Base-by-base conservation (phyloP, 2,329 filamentous ascomycete genomes). In the Aspergillus ruber region DNA sequence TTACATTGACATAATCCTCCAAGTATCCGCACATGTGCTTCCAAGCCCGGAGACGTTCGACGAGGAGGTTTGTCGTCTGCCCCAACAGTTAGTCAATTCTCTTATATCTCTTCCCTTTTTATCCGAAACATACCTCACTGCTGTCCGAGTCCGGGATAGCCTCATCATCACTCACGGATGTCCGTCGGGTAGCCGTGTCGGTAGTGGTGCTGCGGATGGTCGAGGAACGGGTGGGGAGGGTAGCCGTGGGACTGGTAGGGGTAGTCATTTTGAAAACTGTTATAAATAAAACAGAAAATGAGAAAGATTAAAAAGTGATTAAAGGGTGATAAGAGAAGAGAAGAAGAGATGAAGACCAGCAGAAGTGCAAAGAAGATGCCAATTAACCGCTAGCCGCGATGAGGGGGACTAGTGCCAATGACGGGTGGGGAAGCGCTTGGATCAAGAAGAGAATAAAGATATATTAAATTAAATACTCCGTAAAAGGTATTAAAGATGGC, bases 11-110 rank as follows among this genome's bases (percentile, higher is more conserved):
- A 67, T 96, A 98, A 44, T 95, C 89, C 70, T 97, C 90, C 42
- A 98, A 78, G 64, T 95, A 91, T 48, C 78, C 88, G 53, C 90
- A 88, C 51, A 90, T 88, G 68, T 97, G 91, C 69, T 96, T 97
- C 90, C 90, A 98, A 42, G 93, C 93, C 61, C 88, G 86, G 51
- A 98, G 78, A 55, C 93, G 83, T 74, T 97, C 89, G 47, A 85
- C 78, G 54, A 98, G 84, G 43, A 97, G 79, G 36, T 80, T 84
- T n/a, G 85, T 83, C 18, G 86, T 87, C 84, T 88, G 48, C 27
- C 50, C n/a, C 36, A 32, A 32, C 20, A 25, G 6, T 27, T 9
- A 18, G 35, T 18, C 10, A 15, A 43, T 35, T 9, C 25, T n/a
- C 21, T 10, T 23, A 13, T 18, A 10, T 20, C 27, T 10, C 10